A percentile compares a stretch with the other conserved stretches of the same genome.
These are phyloP conservation scores for Schizopora paradoxa DNA, from an alignment of 1,284 basidiomycete genomes.

Conservation along the genomic window DNA sequence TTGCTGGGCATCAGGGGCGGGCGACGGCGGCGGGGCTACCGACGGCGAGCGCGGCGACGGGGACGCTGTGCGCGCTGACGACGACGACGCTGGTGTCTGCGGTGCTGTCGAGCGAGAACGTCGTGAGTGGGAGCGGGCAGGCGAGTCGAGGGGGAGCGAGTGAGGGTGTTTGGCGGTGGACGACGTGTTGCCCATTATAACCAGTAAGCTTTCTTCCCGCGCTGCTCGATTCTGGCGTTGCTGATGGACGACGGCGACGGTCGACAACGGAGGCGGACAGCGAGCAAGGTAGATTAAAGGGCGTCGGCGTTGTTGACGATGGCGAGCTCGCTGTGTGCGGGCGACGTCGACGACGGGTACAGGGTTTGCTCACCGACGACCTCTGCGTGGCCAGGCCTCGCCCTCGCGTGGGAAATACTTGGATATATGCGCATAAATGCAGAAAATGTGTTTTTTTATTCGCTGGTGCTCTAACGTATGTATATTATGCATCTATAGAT, in stretches of 20 bases:
- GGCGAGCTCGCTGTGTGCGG: constrained; percentile 2
- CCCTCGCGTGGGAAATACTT: too few species aligned
- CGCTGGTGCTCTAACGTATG: too few species aligned
- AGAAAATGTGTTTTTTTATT: too few species aligned
- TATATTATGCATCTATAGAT: too few species aligned
- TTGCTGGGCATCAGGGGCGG: constrained; percentile 7
- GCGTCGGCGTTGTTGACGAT: neutral
- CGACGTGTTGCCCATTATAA: constrained; percentile 18
- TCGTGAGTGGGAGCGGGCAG: constrained; percentile 1
- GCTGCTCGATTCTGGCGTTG: neutral
- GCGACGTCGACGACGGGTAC: too few species aligned
- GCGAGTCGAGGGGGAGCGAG: neutral
- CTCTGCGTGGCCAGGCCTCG: too few species aligned
- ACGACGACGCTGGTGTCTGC: too few species aligned
- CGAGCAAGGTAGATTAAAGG: neutral
- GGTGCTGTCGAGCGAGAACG: neutral
- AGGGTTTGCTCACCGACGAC: too few species aligned
- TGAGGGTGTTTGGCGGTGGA: constrained; percentile 14
- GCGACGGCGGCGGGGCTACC: neutral
- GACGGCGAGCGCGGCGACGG: constrained; percentile 9
- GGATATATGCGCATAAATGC: too few species aligned
- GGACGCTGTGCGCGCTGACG: too few species aligned
- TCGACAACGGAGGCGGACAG: neutral
- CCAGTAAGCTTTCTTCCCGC: neutral
- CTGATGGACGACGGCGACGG: neutral